Conservation (phyloP, 305 asterid species). For the Fraxinus xanthoxyloides region DNA sequence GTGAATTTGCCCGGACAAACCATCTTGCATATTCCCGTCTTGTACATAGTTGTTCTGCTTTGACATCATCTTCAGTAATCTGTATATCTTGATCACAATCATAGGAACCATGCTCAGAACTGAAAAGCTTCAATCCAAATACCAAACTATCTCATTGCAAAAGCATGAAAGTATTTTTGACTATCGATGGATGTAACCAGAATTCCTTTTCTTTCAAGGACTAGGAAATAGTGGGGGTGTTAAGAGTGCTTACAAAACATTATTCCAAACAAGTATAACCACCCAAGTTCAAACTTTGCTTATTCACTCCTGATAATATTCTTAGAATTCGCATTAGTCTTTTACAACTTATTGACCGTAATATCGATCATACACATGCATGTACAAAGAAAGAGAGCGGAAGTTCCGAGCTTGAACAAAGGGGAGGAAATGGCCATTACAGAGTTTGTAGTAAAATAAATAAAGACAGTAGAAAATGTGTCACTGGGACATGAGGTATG, state of each 20-base stretch:
- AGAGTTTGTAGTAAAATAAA: not conserved
- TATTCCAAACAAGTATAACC: not conserved
- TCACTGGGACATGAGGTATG: constrained; percentile 2
- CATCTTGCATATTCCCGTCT: constrained; percentile 93
- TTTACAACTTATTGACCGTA: not conserved
- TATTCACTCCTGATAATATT: not conserved
- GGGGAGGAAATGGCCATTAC: not conserved
- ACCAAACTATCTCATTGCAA: not conserved
- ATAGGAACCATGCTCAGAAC: constrained; percentile 33
- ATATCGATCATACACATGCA: not conserved
- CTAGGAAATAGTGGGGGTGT: not conserved
- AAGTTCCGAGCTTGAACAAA: not conserved
- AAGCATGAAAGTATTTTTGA: constrained; percentile 14
- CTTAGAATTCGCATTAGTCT: not conserved
- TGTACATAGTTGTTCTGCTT: constrained; percentile 76
- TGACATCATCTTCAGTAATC: constrained; percentile 76
- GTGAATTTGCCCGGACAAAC: constrained; percentile 65
- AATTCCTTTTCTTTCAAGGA: not conserved
- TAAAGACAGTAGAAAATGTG: not conserved
- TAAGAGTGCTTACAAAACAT: not conserved
- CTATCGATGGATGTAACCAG: not conserved
- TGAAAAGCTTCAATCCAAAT: constrained; percentile 20
- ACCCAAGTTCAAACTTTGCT: not conserved
- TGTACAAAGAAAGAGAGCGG: not conserved
- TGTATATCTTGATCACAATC: constrained; percentile 43